Evolutionary conservation across 1,284 basidiomycete species (phyloP), one percentile per base, ranked within the genome.

Genomic region (Hemileia vastatrix): DNA sequence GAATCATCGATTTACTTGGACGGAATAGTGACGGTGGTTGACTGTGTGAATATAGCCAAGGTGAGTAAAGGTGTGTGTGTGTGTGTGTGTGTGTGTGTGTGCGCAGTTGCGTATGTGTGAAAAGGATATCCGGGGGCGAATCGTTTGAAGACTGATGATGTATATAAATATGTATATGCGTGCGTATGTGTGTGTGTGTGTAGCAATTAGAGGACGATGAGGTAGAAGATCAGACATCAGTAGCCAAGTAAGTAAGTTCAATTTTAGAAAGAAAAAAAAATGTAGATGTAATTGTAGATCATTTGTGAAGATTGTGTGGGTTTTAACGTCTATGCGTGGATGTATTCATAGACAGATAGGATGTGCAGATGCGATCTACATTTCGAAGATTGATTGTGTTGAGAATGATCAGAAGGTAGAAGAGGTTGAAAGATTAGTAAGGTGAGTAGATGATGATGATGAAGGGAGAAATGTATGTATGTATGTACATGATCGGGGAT

Each of bases 201-300:
- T 6, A 63, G 60, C 60, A 63, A 63, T 56, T 63, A 18, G n/a
- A 36, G 11, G 60, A 63, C 36, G 60, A 63, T n/a, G 45, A 31
- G 6, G 19, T 45, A 31, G 53, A 54, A 33, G 53, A 50, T 27
- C 36, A 45, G 27, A 54, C 53, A 4, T 55, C 60, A 48, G 60
- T 63, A 33, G 56, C 60, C 3, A 24, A 63, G 60, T 63, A 5
- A n/a, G n/a, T 43, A 32, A 55, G 36, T 24, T 18, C 23, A 4
- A 23, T 6, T 2, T 9, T 13, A 27, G 15, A 19, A 21, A 4
- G 8, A 6, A 5, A 2, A 4, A 15, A 8, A 9, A n/a, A 2
- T 50, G 5, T 5, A 9, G 21, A 23, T 4, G 4, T 50, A 11
- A 18, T 50, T 23, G 23, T 4, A 5, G 48, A n/a, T 4, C 13